A percentile compares a stretch with the other conserved stretches of the same genome.
phyloP scores from a whole-genome alignment of 257 asterid genomes.

The Nyctanthes arbortristis region DNA sequence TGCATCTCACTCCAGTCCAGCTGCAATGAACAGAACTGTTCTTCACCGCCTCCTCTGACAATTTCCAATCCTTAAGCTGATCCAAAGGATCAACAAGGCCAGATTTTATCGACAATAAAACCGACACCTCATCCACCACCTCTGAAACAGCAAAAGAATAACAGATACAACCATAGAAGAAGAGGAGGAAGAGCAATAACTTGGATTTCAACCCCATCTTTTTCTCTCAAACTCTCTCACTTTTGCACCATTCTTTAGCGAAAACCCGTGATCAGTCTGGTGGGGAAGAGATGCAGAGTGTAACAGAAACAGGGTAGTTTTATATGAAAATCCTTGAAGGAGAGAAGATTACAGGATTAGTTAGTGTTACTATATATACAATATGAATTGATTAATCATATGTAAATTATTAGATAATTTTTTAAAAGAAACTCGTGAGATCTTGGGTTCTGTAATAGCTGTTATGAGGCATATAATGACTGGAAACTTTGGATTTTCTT shows the following conservation, averaged over 20 bases:
- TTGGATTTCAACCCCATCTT: constrained; percentile 43
- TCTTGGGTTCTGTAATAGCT: constrained; percentile 77
- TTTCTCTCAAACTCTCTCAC: not conserved
- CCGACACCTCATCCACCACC: constrained; percentile 39
- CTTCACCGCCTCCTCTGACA: constrained; percentile 20
- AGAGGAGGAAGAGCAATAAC: constrained; percentile 28
- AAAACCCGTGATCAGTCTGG: constrained; percentile 30
- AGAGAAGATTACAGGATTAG: constrained; percentile 29
- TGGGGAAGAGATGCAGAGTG: constrained; percentile 28
- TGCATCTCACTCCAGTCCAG: constrained; percentile 75
- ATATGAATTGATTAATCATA: constrained; percentile 22
- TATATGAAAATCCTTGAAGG: constrained; percentile 31
- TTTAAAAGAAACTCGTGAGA: constrained; percentile 49
- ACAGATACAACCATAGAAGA: constrained; percentile 22
- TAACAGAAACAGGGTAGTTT: constrained; percentile 2
- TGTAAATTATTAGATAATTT: constrained; percentile 29
- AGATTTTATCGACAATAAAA: constrained; percentile 50
- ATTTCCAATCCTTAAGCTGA: constrained; percentile 57
- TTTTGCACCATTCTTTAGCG: constrained; percentile 31
- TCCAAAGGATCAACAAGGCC: constrained; percentile 58
- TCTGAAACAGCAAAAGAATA: constrained; percentile 21
- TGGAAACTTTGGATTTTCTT: constrained; percentile 57
- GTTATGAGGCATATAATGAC: constrained; percentile 42
- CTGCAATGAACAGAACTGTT: constrained; percentile 47
- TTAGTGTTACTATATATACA: constrained; percentile 25